Conservation (phyloP, 768 basidiomycete genomes). For the Auricularia sp. region DNA sequence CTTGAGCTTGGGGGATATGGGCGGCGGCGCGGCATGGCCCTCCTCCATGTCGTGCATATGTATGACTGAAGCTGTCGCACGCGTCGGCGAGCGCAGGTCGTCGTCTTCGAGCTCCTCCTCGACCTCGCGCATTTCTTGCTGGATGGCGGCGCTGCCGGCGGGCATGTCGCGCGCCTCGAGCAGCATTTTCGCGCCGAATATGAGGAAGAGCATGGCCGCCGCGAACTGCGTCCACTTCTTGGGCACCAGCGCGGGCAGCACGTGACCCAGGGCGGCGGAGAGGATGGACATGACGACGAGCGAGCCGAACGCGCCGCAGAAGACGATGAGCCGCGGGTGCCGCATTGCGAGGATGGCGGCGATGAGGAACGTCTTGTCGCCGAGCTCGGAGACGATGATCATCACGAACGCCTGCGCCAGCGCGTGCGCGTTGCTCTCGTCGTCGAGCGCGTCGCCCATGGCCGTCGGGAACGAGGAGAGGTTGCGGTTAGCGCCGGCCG, state of each 20-base stretch:
- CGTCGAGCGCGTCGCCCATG: constrained; percentile 36
- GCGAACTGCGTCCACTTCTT: constrained; percentile 55
- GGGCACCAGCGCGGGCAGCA: constrained; percentile 79
- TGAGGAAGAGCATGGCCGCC: constrained; percentile 75
- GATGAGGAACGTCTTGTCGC: constrained; percentile 88
- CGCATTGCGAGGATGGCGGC: constrained; percentile 85
- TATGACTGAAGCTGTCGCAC: constrained; percentile 28
- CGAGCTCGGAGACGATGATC: constrained; percentile 89
- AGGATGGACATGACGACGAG: constrained; percentile 89
- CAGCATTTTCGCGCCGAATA: constrained; percentile 86
- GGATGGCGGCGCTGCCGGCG: constrained; percentile 65
- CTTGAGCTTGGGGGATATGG: background rate
- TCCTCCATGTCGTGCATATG: constrained; percentile 72
- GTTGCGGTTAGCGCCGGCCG: too few relatives aligned
- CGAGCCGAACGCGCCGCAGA: constrained; percentile 78
- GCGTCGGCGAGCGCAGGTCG: constrained; percentile 34
- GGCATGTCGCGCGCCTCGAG: constrained; percentile 77
- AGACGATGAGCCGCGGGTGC: constrained; percentile 70
- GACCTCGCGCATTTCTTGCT: constrained; percentile 94
- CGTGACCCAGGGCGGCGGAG: constrained; percentile 85
- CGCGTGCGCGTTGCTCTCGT: constrained; percentile 34
- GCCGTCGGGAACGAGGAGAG: too few relatives aligned
- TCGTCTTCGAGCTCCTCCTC: constrained; percentile 89
- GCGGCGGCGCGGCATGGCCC: constrained; percentile 25
- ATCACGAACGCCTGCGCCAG: constrained; percentile 74